These are phyloP conservation scores for Diaporthe ilicicola DNA, from an alignment of 2,329 filamentous ascomycete genomes.

Conservation along the genomic window DNA sequence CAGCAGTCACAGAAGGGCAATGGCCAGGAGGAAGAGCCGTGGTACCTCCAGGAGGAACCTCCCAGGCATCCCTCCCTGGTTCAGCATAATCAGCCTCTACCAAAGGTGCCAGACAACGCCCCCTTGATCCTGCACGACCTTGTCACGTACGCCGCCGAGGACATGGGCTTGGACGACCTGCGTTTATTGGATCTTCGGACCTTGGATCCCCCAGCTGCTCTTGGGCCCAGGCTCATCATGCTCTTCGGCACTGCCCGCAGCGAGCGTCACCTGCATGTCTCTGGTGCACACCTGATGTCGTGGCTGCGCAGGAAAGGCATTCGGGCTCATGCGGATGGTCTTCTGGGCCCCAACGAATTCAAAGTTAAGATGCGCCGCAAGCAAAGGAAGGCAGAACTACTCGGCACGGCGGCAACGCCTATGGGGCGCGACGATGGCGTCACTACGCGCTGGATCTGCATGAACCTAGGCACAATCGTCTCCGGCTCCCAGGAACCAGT, in stretches of 20 bases:
- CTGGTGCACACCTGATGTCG: conserved; percentile 86
- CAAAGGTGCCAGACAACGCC: conserved; percentile 69
- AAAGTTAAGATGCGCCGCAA: conserved; percentile 86
- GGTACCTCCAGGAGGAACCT: conserved; percentile 84
- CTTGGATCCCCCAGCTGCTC: conserved; percentile 84
- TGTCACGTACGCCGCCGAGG: conserved; percentile 80
- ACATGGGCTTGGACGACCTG: conserved; percentile 86
- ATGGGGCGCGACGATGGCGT: conserved; percentile 82
- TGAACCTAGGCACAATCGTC: conserved; percentile 81
- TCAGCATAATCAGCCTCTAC: conserved; percentile 55
- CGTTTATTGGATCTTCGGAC: conserved; percentile 82
- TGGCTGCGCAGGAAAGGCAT: conserved; percentile 83
- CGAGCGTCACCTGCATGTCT: conserved; percentile 91
- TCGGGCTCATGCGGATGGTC: conserved; percentile 81
- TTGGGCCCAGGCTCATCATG: conserved; percentile 92
- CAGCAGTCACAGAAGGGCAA: conserved; percentile 15
- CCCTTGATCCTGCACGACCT: conserved; percentile 77
- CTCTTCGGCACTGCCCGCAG: conserved; percentile 89
- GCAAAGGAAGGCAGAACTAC: conserved; percentile 80
- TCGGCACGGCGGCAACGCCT: conserved; percentile 75
- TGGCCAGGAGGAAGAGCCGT: conserved; percentile 52
- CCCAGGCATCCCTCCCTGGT: conserved; percentile 60
- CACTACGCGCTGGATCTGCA: conserved; percentile 94
- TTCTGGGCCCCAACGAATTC: conserved; percentile 89
- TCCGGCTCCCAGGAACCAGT: conserved; percentile 55